Base-by-base conservation (phyloP, 2,329 filamentous ascomycete genomes). In the Sclerotiophoma versabilis region DNA sequence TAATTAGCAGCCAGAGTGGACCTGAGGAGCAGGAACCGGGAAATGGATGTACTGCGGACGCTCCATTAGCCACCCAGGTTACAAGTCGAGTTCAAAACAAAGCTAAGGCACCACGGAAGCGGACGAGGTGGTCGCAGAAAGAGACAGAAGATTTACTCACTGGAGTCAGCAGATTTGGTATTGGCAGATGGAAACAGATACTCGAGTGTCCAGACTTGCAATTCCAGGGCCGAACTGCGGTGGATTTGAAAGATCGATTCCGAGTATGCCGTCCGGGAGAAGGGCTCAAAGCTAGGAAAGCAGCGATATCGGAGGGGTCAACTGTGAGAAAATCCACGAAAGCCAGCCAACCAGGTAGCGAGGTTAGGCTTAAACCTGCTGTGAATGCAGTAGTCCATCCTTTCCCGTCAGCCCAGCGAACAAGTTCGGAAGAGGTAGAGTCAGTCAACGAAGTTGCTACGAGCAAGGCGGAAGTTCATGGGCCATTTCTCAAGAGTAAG, bases 131-230 rank as follows among this genome's bases (percentile, higher is more conserved):
- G 86, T 82, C 82, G 1, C 81, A 86, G n/a, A 76, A 84, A 58
- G 86, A 88, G 69, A 87, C 85, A 0, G 77, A 76, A 23, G 77
- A 83, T 58, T 69, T 88, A 22, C 74, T 87, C 11, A 76, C 80
- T 51, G 86, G 86, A 0, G 85, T 87, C 8, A 78, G 81, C 30
- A 82, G 79, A 57, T 86, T 84, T 62, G 86, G 85, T 1, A 83
- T 87, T 55, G 86, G 86, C 3, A 86, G 80, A 58, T 88, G 86
- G 86, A 87, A 85, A 50, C 81, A 81, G 59, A 87, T 88, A 15
- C 68, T 87, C 22, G 76, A 82, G 3, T 81, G 83, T 59, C 70
- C 81, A 14, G 82, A 85, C 27, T 82, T 84, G 53, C 75, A 74
- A 3, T 88, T 88, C 65, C 78, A 84, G 55, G 77, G 80, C 10